Percentiles rank a stretch among this genome's conserved stretches.
Conservation (phyloP, 2,329 filamentous ascomycete species). For the Karstenula rhodostoma region DNA sequence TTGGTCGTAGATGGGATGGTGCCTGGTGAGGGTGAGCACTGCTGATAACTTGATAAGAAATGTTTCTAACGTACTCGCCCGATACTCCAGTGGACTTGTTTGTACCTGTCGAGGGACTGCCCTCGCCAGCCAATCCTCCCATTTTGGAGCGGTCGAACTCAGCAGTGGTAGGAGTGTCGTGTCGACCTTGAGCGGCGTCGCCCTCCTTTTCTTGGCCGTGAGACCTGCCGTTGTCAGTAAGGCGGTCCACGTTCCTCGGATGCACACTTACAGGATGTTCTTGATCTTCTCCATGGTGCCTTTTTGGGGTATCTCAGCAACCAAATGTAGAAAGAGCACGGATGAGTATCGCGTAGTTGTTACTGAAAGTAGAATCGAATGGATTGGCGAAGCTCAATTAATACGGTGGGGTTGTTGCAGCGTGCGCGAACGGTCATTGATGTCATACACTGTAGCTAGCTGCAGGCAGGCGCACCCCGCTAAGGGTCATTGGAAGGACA, state of each 20-base stretch:
- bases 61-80: slow-evolving; percentile 14
- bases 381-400: slow-evolving; percentile 3
- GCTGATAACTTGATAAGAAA: background rate
- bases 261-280: slow-evolving; percentile 50
- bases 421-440: slow-evolving; percentile 14
- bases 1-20: slow-evolving; percentile 42
- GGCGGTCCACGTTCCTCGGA: background rate
- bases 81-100: background rate
- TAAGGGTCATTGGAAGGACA: slow-evolving; percentile 19
- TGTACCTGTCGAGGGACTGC: slow-evolving; percentile 28
- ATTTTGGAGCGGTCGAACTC: slow-evolving; percentile 13
- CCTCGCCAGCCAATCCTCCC: slow-evolving; percentile 27
- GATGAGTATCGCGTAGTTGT: background rate
- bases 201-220: slow-evolving; percentile 45
- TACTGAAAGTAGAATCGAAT: background rate
- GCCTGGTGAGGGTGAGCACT: slow-evolving; percentile 11
- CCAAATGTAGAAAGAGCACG: background rate
- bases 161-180: slow-evolving; percentile 25
- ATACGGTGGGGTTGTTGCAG: background rate
- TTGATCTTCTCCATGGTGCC: slow-evolving; percentile 56
- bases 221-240: slow-evolving; percentile 26
- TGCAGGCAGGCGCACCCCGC: slow-evolving; percentile 13
- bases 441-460: slow-evolving; percentile 20
- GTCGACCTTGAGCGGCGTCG: slow-evolving; percentile 30
- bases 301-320: background rate